Evolutionary conservation across 345 rosid species (phyloP).

Genomic region (Melastoma malabathricum): DNA sequence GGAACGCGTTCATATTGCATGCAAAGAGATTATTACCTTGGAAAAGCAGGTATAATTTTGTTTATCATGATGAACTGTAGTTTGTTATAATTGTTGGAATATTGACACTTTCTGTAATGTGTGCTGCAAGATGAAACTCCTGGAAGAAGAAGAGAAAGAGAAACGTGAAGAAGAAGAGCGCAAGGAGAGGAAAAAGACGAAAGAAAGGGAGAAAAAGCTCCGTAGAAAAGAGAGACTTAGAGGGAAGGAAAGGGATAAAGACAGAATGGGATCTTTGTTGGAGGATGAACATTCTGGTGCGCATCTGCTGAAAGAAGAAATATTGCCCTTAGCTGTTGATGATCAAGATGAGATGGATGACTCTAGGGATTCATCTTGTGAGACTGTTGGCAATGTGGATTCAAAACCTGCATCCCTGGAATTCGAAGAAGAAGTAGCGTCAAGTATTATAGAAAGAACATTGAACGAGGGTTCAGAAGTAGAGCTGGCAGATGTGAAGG

Average conservation of each 20-base stretch:
- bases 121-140: too few species aligned
- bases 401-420: conserved; percentile 48
- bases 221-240: conserved; percentile 69
- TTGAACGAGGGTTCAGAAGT: conserved; percentile 28
- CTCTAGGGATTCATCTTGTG: conserved; percentile 23
- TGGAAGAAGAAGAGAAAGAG: too few species aligned
- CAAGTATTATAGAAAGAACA: conserved; percentile 24
- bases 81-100: too few species aligned
- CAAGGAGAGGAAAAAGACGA: too few species aligned
- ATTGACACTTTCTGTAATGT: too few species aligned
- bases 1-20: conserved; percentile 88
- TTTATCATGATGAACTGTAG: too few species aligned
- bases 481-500: conserved; percentile 27
- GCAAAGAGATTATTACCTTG: conserved; percentile 81
- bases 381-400: conserved; percentile 19
- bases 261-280: conserved; percentile 23
- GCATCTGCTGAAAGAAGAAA: conserved; percentile 28
- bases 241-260: conserved; percentile 75
- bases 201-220: conserved; percentile 50
- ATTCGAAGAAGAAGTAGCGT: conserved; percentile 19
- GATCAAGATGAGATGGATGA: conserved; percentile 17
- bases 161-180: too few species aligned
- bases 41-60: conserved; percentile 72
- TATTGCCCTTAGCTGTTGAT: conserved; percentile 25
- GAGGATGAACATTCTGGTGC: conserved; percentile 13